A percentile compares a stretch with the other conserved stretches of the same genome.
Conservation (phyloP, 257 asterid species). For the Mitragyna speciosa region DNA sequence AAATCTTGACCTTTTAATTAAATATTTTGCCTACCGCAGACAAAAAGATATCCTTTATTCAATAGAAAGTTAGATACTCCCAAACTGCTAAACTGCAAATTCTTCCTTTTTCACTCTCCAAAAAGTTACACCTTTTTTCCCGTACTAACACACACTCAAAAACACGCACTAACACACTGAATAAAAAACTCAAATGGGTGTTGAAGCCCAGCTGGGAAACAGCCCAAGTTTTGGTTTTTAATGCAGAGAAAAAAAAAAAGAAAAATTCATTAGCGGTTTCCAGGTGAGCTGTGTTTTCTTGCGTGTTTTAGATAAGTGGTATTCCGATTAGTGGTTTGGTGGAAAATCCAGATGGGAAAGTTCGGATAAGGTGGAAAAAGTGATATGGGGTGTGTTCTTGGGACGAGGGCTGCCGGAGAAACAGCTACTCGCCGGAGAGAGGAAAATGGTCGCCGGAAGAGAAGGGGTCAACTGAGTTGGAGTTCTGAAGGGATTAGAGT, state of each 20-base stretch:
- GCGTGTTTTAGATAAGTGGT: neutral
- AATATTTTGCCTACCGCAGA: neutral
- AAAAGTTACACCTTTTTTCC: neutral
- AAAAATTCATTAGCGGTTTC: slow-evolving; percentile 5
- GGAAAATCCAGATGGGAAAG: slow-evolving; percentile 8
- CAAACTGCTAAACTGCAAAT: slow-evolving; percentile 22
- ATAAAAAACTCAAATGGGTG: neutral
- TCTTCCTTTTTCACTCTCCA: slow-evolving; percentile 3
- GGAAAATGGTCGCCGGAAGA: slow-evolving; percentile 34
- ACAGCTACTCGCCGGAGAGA: slow-evolving; percentile 24
- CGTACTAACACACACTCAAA: neutral
- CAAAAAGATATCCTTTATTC: neutral
- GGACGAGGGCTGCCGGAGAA: slow-evolving; percentile 36
- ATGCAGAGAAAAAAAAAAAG: slow-evolving; percentile 1
- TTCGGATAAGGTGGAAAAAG: neutral
- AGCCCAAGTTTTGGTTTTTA: neutral
- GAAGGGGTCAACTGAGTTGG: slow-evolving; percentile 1
- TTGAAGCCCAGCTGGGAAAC: neutral
- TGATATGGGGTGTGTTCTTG: slow-evolving; percentile 60
- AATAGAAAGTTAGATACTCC: neutral
- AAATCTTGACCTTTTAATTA: neutral
- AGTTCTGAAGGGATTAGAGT: slow-evolving; percentile 25
- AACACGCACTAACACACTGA: no score
- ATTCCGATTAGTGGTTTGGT: neutral
- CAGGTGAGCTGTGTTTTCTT: neutral